phyloP scores from a whole-genome alignment of 257 asterid genomes.

The Petunia secreta region DNA sequence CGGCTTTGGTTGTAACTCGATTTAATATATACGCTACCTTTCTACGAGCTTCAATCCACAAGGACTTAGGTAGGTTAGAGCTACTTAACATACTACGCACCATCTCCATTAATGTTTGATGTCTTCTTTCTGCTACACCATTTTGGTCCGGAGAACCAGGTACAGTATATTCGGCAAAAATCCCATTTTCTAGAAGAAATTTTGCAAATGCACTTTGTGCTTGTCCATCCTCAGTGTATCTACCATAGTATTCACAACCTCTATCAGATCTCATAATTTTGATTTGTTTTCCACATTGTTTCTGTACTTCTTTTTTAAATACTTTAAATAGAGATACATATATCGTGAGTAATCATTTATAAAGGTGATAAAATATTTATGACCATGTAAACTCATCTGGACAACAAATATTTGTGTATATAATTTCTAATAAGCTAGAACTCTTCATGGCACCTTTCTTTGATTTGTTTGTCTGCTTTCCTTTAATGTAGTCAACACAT shows the following conservation, averaged over 20 bases:
- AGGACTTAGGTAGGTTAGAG: not conserved
- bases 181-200: not conserved
- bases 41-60: no score
- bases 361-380: conserved; percentile 23
- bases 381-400: conserved; percentile 13
- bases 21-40: conserved; percentile 12
- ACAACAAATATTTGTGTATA: not conserved
- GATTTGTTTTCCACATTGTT: conserved; percentile 20
- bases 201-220: not conserved
- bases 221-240: not conserved
- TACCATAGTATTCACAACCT: no score
- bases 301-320: conserved; percentile 19
- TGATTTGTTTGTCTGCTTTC: not conserved
- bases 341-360: not conserved
- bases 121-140: no score
- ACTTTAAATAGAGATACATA: conserved; percentile 31
- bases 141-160: no score
- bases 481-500: conserved; percentile 30
- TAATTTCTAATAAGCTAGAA: not conserved
- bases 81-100: conserved; percentile 17
- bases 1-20: not conserved
- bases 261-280: not conserved
- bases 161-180: not conserved
- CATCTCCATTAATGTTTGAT: not conserved
- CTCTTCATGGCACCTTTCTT: conserved; percentile 19